These are phyloP conservation scores for Talaromyces sp. DNA, from an alignment of 2,329 filamentous ascomycete species.

Conservation along the genomic window DNA sequence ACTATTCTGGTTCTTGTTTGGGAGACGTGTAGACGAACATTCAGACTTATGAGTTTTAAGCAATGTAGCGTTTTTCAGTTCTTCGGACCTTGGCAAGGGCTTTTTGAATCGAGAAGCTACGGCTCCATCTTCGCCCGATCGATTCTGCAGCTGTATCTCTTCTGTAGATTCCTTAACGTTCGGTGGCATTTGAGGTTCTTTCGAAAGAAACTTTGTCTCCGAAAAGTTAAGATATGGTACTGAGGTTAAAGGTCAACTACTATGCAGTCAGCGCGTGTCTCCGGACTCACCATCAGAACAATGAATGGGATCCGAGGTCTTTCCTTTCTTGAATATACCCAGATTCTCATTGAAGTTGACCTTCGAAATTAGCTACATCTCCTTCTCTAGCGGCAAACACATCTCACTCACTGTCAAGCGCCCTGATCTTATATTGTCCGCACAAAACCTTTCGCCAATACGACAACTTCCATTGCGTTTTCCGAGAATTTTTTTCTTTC, in stretches of 20 bases:
- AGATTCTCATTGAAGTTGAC: conserved; percentile 16
- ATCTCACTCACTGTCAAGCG: conserved; percentile 45
- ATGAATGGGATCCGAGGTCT: conserved; percentile 26
- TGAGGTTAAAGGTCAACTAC: background rate
- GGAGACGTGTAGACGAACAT: background rate
- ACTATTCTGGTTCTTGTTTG: background rate
- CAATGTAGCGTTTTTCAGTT: background rate
- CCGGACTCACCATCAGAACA: conserved; percentile 14
- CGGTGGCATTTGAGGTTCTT: background rate
- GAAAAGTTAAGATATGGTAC: conserved; percentile 1
- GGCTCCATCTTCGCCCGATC: background rate
- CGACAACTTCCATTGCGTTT: conserved; percentile 34
- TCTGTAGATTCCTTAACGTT: background rate
- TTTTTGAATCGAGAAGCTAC: background rate
- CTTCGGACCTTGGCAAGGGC: background rate
- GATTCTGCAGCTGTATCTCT: background rate
- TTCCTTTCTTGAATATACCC: conserved; percentile 33
- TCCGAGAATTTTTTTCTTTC: conserved; percentile 20
- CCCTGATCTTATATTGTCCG: conserved; percentile 47
- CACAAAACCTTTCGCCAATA: conserved; percentile 49
- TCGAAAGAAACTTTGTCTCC: conserved; percentile 13
- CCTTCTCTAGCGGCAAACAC: background rate
- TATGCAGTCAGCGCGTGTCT: background rate
- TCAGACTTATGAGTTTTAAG: background rate
- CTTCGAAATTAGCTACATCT: conserved; percentile 14